phyloP scores from a whole-genome alignment of 2,329 filamentous ascomycete species.

The Phyllosticta paracitricarpa region DNA sequence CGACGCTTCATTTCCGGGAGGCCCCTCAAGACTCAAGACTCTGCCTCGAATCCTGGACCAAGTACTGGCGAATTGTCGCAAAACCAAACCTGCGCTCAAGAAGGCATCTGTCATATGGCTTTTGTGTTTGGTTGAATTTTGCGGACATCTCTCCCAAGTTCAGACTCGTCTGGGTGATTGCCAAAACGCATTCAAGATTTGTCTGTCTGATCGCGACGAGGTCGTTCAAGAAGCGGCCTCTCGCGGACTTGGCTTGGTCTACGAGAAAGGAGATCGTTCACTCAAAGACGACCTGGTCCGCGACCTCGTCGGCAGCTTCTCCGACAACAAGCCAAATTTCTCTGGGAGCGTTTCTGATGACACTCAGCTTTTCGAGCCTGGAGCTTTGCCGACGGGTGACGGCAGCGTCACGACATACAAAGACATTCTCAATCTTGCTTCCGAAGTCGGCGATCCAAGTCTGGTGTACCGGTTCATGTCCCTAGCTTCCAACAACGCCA shows the following conservation, averaged over 20 bases:
- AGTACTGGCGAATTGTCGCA: constrained; percentile 65
- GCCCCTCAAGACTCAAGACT: constrained; percentile 33
- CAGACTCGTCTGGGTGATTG: constrained; percentile 66
- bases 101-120: constrained; percentile 96
- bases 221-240: constrained; percentile 94
- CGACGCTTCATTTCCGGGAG: constrained; percentile 38
- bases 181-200: constrained; percentile 77
- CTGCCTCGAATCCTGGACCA: constrained; percentile 53
- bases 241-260: constrained; percentile 80
- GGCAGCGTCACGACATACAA: constrained; percentile 93
- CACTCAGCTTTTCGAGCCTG: constrained; percentile 87
- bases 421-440: constrained; percentile 90
- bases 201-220: constrained; percentile 81
- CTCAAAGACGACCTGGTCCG: constrained; percentile 76
- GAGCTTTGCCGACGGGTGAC: constrained; percentile 80
- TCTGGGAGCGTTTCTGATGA: constrained; percentile 74
- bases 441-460: constrained; percentile 89
- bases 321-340: constrained; percentile 57
- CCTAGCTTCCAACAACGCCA: constrained; percentile 85
- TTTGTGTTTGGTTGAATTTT: constrained; percentile 82
- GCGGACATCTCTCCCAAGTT: constrained; percentile 65
- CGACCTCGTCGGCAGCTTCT: constrained; percentile 83
- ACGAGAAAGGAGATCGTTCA: constrained; percentile 76
- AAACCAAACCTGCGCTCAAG: constrained; percentile 77
- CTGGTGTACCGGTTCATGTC: constrained; percentile 99